Conservation (phyloP, 2,329 filamentous ascomycete species). For the Monilinia laxa region DNA sequence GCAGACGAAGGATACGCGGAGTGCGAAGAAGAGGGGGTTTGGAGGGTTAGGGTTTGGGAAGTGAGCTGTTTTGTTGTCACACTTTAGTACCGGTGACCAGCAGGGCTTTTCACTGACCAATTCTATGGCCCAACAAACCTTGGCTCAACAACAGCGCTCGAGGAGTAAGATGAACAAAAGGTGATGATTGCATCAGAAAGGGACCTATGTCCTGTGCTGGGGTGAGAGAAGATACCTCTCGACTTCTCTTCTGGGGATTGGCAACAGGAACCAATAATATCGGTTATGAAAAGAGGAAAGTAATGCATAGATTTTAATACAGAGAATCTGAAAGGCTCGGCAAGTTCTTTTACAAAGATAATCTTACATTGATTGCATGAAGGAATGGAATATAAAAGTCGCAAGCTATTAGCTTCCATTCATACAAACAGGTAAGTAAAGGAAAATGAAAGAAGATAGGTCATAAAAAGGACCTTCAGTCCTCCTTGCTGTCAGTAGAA, state of each 20-base stretch:
- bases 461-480: neutral
- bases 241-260: neutral
- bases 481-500: neutral
- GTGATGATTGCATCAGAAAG: neutral
- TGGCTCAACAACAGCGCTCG: neutral
- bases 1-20: conserved; percentile 51
- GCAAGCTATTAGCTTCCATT: conserved; percentile 11
- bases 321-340: neutral
- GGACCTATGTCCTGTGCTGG: neutral
- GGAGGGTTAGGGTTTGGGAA: conserved; percentile 24
- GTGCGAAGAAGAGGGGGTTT: conserved; percentile 52
- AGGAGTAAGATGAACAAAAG: too few relatives aligned
- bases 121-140: neutral
- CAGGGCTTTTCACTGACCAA: conserved; percentile 9
- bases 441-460: neutral
- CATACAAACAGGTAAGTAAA: conserved; percentile 3
- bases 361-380: conserved; percentile 7
- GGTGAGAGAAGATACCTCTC: too few relatives aligned
- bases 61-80: conserved; percentile 14
- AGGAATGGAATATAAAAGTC: conserved; percentile 14
- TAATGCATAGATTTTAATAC: neutral
- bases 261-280: neutral
- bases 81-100: conserved; percentile 4
- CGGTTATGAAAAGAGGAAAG: neutral
- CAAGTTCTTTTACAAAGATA: neutral